Conservation (phyloP, 257 asterid species). For the Coffea canephora region DNA sequence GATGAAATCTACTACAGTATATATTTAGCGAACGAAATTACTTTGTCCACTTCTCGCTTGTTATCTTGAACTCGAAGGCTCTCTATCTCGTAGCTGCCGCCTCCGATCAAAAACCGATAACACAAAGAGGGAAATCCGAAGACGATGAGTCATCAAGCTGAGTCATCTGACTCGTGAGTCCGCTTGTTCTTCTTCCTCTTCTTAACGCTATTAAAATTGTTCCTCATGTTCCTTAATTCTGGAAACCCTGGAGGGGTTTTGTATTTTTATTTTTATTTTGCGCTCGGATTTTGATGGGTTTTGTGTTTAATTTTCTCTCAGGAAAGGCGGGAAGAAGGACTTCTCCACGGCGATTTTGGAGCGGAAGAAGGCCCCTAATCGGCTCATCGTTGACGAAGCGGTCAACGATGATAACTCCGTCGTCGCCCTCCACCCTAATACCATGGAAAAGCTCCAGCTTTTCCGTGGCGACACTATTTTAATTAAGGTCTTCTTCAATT, state of each 20-base stretch:
- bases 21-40: too few relatives aligned
- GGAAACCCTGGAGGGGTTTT: constrained; percentile 9
- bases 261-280: not conserved
- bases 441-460: constrained; percentile 88
- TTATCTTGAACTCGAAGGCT: not conserved
- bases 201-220: not conserved
- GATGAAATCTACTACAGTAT: too few relatives aligned
- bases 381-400: constrained; percentile 83
- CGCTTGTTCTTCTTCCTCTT: not conserved
- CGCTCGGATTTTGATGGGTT: not conserved
- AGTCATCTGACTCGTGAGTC: constrained; percentile 81
- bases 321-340: constrained; percentile 74
- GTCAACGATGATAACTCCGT: constrained; percentile 87
- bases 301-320: constrained; percentile 16
- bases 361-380: constrained; percentile 82
- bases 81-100: not conserved
- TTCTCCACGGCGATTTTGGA: constrained; percentile 83
- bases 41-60: too few relatives aligned
- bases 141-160: constrained; percentile 68
- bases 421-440: constrained; percentile 65
- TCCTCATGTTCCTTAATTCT: constrained; percentile 8
- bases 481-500: constrained; percentile 47
- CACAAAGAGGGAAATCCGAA: not conserved
- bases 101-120: constrained; percentile 2
- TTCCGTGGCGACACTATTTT: constrained; percentile 82